Evolutionary conservation across 192 early-diverging fungal genomes (phyloP).

Genomic region (Linnemannia elongata): DNA sequence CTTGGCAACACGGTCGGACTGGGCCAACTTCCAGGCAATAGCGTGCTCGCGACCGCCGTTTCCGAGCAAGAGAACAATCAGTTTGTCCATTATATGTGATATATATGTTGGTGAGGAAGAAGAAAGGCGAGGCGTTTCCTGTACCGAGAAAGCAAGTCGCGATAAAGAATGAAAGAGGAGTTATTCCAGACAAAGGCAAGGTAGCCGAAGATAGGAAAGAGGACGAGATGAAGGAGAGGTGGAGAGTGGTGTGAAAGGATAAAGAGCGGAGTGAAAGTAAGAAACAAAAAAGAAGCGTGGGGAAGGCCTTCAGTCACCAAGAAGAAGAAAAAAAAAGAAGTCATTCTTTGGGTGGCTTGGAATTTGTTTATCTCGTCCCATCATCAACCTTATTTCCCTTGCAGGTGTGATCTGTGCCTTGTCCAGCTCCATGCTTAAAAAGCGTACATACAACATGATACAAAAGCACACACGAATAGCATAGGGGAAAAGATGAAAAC

Average conservation of each 20-base stretch:
- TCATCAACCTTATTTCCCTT: not conserved
- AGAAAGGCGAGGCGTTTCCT: not conserved
- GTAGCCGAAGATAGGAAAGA: not conserved
- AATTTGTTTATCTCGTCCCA: conserved; percentile 6
- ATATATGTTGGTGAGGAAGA: not conserved
- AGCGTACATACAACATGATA: not conserved
- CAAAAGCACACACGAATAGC: too few relatives aligned
- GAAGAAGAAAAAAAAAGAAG: not conserved
- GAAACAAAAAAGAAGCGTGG: not conserved
- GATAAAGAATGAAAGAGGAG: not conserved
- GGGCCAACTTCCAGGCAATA: conserved; percentile 90
- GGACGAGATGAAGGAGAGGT: not conserved
- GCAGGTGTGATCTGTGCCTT: not conserved
- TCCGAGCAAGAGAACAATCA: conserved; percentile 91
- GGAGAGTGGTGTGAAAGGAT: not conserved
- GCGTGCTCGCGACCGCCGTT: conserved; percentile 98
- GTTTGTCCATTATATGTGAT: conserved; percentile 32
- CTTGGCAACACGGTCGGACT: conserved; percentile 79
- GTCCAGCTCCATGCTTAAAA: not conserved
- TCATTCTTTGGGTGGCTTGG: not conserved
- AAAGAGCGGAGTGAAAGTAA: conserved; percentile 7
- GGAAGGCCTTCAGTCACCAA: not conserved
- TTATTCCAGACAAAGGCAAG: conserved; percentile 3
- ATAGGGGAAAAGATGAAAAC: not conserved
- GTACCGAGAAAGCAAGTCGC: not conserved